Conservation (phyloP, 306 rosid species). For the Senna tora region DNA sequence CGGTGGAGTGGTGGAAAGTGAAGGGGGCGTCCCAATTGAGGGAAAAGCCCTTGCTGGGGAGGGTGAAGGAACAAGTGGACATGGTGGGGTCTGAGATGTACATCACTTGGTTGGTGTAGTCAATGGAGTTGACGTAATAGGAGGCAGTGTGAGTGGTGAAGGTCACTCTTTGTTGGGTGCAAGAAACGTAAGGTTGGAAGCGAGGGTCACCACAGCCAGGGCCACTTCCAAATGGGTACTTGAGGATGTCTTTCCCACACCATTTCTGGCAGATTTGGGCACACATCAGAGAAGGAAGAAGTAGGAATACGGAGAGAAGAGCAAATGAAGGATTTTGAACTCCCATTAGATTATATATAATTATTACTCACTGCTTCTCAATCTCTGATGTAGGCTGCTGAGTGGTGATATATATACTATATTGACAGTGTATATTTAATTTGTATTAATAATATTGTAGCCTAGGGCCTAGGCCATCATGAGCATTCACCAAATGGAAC, state of each 20-base stretch:
- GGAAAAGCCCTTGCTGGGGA: constrained; percentile 16
- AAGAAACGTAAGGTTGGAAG: constrained; percentile 16
- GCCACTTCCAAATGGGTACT: constrained; percentile 23
- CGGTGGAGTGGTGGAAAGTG: neutral
- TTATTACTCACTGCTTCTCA: too few relatives aligned
- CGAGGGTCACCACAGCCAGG: constrained; percentile 23
- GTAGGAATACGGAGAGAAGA: neutral
- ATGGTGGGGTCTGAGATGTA: constrained; percentile 18
- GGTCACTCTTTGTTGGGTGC: constrained; percentile 2
- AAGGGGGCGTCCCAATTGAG: constrained; percentile 16
- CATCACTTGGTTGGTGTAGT: constrained; percentile 12
- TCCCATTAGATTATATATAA: too few relatives aligned
- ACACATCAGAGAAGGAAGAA: constrained; percentile 15
- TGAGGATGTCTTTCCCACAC: constrained; percentile 9
- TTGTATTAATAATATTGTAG: too few relatives aligned
- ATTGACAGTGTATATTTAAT: too few relatives aligned
- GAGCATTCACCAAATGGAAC: too few relatives aligned
- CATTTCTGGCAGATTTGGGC: constrained; percentile 14
- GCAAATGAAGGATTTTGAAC: neutral
- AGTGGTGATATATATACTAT: constrained; percentile 8
- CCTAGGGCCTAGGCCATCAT: too few relatives aligned
- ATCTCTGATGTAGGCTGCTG: too few relatives aligned
- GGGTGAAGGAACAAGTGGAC: constrained; percentile 17
- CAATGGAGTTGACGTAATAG: constrained; percentile 1
- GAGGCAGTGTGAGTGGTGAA: constrained; percentile 19